Evolutionary conservation across 2,329 filamentous ascomycete species (phyloP).

Genomic region (Dactylellina leptospora): DNA sequence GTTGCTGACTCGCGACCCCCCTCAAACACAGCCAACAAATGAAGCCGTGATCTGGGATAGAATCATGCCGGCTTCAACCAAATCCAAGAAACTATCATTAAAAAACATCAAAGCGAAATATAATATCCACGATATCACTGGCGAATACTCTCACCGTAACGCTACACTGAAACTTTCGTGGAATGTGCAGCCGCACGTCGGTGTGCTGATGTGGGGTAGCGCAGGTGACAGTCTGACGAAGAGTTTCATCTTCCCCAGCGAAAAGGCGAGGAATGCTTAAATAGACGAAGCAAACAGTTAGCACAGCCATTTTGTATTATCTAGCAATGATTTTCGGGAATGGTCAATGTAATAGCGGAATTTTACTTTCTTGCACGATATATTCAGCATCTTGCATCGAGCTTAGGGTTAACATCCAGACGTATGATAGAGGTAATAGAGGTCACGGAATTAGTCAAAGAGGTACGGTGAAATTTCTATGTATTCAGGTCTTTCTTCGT

Average conservation of each 20-base stretch:
- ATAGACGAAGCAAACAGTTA: neutral
- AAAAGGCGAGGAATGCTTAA: slow-evolving; percentile 22
- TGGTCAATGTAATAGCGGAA: neutral
- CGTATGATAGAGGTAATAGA: too few relatives aligned
- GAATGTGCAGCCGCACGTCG: slow-evolving; percentile 98
- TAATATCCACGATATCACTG: slow-evolving; percentile 89
- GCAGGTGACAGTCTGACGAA: slow-evolving; percentile 57
- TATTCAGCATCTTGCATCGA: too few relatives aligned
- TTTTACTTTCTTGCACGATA: too few relatives aligned
- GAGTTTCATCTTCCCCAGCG: slow-evolving; percentile 33
- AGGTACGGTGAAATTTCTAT: too few relatives aligned
- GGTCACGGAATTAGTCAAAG: too few relatives aligned
- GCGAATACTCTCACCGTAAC: slow-evolving; percentile 72
- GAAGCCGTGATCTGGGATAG: slow-evolving; percentile 93
- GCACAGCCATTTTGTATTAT: neutral
- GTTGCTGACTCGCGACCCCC: too few relatives aligned
- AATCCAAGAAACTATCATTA: slow-evolving; percentile 74
- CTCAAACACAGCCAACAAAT: slow-evolving; percentile 63
- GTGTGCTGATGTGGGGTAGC: slow-evolving; percentile 82
- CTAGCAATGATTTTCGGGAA: neutral
- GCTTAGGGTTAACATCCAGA: too few relatives aligned
- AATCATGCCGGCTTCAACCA: slow-evolving; percentile 76
- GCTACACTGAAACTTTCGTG: slow-evolving; percentile 85
- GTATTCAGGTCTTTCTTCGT: too few relatives aligned
- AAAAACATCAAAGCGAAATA: slow-evolving; percentile 93